These are phyloP conservation scores for Chlorophyllum brunneum DNA, from an alignment of 768 basidiomycete species.

Conservation along the genomic window DNA sequence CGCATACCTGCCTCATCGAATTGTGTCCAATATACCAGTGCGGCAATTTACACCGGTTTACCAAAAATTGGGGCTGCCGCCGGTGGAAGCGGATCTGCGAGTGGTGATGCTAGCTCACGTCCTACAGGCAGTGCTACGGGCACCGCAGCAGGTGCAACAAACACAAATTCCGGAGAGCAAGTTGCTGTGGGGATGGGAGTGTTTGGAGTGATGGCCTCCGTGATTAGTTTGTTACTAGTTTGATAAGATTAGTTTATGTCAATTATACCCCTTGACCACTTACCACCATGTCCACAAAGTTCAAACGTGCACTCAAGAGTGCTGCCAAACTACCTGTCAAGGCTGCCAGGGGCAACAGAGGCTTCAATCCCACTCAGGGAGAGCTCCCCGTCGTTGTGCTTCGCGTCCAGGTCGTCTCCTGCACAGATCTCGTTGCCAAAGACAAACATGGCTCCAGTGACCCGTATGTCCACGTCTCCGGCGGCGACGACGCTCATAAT, in stretches of 20 bases:
- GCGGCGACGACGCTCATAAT: background rate
- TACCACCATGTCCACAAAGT: constrained; percentile 28
- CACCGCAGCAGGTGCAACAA: constrained; percentile 6
- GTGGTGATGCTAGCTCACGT: background rate
- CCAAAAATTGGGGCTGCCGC: constrained; percentile 14
- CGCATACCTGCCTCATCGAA: constrained; percentile 33
- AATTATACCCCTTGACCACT: background rate
- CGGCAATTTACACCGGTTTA: constrained; percentile 26
- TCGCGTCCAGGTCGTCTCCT: constrained; percentile 64
- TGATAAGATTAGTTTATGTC: background rate
- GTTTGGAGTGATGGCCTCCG: background rate
- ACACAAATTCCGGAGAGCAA: background rate
- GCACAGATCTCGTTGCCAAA: constrained; percentile 57
- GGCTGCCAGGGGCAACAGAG: constrained; percentile 1
- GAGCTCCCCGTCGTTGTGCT: constrained; percentile 67
- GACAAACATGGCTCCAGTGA: constrained; percentile 71
- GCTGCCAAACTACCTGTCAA: constrained; percentile 48
- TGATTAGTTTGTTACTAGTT: constrained; percentile 5
- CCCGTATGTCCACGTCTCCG: constrained; percentile 49
- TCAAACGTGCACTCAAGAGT: constrained; percentile 56
- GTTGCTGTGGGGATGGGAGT: background rate
- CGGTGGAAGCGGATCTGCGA: constrained; percentile 2
- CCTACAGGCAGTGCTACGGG: constrained; percentile 3
- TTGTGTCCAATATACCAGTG: constrained; percentile 28
- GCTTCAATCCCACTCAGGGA: constrained; percentile 44